These are phyloP conservation scores for Cladosporium sp. DNA, from an alignment of 2,329 filamentous ascomycete species.

Conservation along the genomic window DNA sequence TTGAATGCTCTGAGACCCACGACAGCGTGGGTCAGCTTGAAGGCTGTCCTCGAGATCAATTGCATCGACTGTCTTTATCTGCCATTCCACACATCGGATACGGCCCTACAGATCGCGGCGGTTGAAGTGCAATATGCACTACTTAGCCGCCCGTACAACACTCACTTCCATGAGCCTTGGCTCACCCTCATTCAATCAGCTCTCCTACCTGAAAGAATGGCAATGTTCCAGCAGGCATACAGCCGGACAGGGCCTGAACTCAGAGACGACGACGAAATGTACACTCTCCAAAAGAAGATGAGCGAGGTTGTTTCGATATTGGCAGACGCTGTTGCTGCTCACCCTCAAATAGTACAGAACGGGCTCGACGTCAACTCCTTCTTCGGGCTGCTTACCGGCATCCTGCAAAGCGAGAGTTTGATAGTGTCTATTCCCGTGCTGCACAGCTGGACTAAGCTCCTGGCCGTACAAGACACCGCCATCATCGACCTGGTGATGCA, in stretches of 20 bases:
- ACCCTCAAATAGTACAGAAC: constrained; percentile 57
- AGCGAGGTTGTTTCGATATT: constrained; percentile 88
- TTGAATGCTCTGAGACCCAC: constrained; percentile 71
- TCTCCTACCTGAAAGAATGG: constrained; percentile 24
- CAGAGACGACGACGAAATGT: constrained; percentile 83
- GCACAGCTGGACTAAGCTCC: constrained; percentile 79
- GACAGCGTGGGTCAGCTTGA: constrained; percentile 82
- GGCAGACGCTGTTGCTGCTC: constrained; percentile 75
- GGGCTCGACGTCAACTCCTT: constrained; percentile 66
- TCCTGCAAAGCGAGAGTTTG: constrained; percentile 79
- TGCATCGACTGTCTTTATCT: constrained; percentile 66
- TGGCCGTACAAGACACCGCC: constrained; percentile 65
- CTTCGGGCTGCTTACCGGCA: constrained; percentile 69
- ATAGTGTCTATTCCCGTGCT: constrained; percentile 90
- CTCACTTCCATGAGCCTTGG: constrained; percentile 60
- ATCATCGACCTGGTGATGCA: constrained; percentile 54
- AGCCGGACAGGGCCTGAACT: constrained; percentile 31
- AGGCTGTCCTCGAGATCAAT: constrained; percentile 65
- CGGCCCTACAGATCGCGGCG: constrained; percentile 66
- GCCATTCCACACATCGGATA: constrained; percentile 62
- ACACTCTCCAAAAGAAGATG: constrained; percentile 86
- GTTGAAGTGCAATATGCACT: constrained; percentile 32
- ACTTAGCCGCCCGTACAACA: constrained; percentile 43
- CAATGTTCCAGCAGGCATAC: constrained; percentile 26
- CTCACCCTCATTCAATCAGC: constrained; percentile 22